These are phyloP conservation scores for Immersiella caudata DNA, from an alignment of 495 filamentous ascomycete genomes.

Conservation along the genomic window DNA sequence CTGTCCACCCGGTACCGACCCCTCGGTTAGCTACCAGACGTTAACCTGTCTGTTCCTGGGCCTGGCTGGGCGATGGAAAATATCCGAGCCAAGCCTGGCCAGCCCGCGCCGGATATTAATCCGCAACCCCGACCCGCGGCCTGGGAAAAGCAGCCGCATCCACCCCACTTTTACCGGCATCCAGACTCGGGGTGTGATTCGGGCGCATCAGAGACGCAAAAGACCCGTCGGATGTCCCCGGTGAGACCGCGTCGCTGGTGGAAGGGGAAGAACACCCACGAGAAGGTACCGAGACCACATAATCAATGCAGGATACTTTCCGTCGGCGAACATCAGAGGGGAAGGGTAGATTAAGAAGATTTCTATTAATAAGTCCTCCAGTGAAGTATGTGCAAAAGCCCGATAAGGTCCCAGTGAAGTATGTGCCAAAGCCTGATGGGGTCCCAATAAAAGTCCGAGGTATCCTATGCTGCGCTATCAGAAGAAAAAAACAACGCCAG, in stretches of 20 bases:
- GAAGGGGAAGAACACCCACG: too few relatives aligned
- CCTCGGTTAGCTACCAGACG: background rate
- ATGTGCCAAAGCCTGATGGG: background rate
- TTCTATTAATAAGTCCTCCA: background rate
- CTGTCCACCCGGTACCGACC: background rate
- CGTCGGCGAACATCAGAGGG: too few relatives aligned
- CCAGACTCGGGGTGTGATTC: background rate
- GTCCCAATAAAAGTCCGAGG: too few relatives aligned
- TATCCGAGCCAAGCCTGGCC: background rate
- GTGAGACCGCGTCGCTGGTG: background rate
- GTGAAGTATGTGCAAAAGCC: background rate
- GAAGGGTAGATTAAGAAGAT: background rate
- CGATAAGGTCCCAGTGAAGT: background rate
- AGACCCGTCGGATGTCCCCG: background rate
- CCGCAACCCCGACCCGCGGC: background rate
- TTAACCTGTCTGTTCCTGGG: too few relatives aligned
- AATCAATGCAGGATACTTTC: too few relatives aligned
- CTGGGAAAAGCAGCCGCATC: background rate
- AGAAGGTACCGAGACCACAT: too few relatives aligned
- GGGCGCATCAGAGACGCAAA: background rate
- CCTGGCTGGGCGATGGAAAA: background rate
- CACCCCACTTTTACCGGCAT: background rate
- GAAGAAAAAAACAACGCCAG: too few relatives aligned
- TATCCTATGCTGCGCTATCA: too few relatives aligned
- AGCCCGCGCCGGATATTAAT: background rate